Conservation (phyloP, 768 basidiomycete genomes). For the Leucocoprinus birnbaumii region DNA sequence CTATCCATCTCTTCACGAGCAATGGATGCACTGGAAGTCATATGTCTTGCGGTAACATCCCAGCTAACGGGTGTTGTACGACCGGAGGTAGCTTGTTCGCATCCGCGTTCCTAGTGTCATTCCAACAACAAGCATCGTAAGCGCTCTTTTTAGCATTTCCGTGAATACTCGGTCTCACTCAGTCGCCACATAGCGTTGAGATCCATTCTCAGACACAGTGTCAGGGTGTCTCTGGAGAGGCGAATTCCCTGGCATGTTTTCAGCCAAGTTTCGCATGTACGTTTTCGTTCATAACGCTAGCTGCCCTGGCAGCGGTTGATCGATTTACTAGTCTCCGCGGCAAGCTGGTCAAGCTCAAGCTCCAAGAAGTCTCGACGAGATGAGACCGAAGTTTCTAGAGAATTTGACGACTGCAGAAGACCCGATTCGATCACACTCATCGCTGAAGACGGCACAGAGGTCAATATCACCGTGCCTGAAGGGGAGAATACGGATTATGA, state of each 20-base stretch:
- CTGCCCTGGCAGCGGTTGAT: neutral
- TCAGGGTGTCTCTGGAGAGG: neutral
- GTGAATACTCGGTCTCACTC: neutral
- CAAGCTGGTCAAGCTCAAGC: neutral
- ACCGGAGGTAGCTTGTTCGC: slow-evolving; percentile 3
- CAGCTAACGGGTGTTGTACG: slow-evolving; percentile 2
- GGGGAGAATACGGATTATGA: slow-evolving; percentile 9
- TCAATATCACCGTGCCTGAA: slow-evolving; percentile 1
- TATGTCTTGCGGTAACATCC: slow-evolving; percentile 9
- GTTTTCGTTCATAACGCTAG: neutral
- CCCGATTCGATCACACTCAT: slow-evolving; percentile 3
- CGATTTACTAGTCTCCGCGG: neutral
- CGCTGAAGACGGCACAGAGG: neutral
- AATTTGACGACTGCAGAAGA: neutral
- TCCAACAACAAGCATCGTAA: slow-evolving; percentile 4
- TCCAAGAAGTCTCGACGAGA: neutral
- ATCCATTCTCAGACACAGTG: neutral
- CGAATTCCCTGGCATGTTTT: neutral
- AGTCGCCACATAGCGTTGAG: neutral
- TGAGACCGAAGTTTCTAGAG: neutral
- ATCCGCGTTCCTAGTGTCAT: slow-evolving; percentile 2
- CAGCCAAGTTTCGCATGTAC: slow-evolving; percentile 8
- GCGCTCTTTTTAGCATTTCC: neutral
- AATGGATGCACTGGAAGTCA: slow-evolving; percentile 5
- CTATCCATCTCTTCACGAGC: slow-evolving; percentile 8